phyloP scores from a whole-genome alignment of 805 yeast genomes.

The Ogataea parapolymorpha region DNA sequence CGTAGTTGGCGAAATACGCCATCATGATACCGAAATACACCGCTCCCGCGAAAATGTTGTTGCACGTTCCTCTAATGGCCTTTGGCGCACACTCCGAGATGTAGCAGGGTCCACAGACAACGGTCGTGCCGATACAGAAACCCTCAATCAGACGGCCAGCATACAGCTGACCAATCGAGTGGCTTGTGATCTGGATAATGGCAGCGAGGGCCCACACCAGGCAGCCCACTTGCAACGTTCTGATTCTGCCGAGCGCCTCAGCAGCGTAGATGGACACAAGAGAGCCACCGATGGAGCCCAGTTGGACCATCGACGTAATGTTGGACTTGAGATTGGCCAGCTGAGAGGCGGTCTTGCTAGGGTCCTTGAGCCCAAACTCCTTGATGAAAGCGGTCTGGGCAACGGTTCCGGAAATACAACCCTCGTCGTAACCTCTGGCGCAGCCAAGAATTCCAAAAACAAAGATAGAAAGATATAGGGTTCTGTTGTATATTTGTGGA shows the following conservation, averaged over 20 bases:
- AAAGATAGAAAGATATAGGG: slow-evolving; percentile 32
- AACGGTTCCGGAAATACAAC: slow-evolving; percentile 44
- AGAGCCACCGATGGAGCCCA: slow-evolving; percentile 50
- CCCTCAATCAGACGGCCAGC: slow-evolving; percentile 58
- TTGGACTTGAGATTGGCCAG: slow-evolving; percentile 49
- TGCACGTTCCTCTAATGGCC: slow-evolving; percentile 49
- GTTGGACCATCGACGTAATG: slow-evolving; percentile 56
- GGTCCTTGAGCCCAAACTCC: slow-evolving; percentile 44
- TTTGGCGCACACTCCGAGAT: slow-evolving; percentile 53
- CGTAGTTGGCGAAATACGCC: slow-evolving; percentile 49
- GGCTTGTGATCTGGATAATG: slow-evolving; percentile 46
- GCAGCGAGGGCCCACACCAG: slow-evolving; percentile 44
- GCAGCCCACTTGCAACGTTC: slow-evolving; percentile 44
- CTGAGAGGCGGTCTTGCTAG: slow-evolving; percentile 31
- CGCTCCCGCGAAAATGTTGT: slow-evolving; percentile 53
- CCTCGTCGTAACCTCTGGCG: slow-evolving; percentile 59
- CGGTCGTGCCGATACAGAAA: slow-evolving; percentile 51
- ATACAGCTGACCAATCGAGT: slow-evolving; percentile 46
- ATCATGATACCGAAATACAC: slow-evolving; percentile 53
- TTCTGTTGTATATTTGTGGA: slow-evolving; percentile 43
- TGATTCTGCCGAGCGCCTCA: slow-evolving; percentile 50
- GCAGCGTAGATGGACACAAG: slow-evolving; percentile 45
- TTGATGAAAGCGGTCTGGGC: slow-evolving; percentile 41
- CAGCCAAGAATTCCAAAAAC: slow-evolving; percentile 55
- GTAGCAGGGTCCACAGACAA: slow-evolving; percentile 54